A percentile compares a stretch with the other conserved stretches of the same genome.
Conservation (phyloP, 306 rosid genomes). For the Crotalaria pallida region DNA sequence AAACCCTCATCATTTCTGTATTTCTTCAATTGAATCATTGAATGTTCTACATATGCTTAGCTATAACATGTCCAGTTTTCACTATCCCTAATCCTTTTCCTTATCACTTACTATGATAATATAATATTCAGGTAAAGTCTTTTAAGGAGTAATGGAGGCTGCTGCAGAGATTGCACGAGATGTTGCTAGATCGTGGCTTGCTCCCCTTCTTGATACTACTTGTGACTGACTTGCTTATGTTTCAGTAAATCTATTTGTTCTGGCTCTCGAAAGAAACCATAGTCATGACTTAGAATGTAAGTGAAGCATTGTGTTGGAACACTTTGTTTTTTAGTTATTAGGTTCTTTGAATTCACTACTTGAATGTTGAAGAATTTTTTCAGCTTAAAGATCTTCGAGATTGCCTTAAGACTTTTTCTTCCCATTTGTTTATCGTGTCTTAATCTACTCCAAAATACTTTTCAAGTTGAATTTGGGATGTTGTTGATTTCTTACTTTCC, state of each 20-base stretch:
- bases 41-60: no score
- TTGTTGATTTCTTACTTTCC: not conserved
- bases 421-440: not conserved
- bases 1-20: no score
- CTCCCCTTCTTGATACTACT: conserved; percentile 95
- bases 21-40: no score
- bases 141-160: conserved; percentile 71
- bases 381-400: no score
- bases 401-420: no score
- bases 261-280: conserved; percentile 70
- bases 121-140: not conserved
- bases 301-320: conserved; percentile 22
- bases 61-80: no score
- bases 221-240: conserved; percentile 94
- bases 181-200: conserved; percentile 95
- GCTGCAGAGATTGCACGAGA: conserved; percentile 98
- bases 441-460: not conserved
- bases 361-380: not conserved
- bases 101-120: no score
- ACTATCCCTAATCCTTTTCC: no score
- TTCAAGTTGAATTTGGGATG: not conserved
- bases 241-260: conserved; percentile 76
- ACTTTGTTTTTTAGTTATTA: not conserved
- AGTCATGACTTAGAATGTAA: conserved; percentile 60
- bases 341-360: not conserved